Evolutionary conservation across 2,329 filamentous ascomycete genomes (phyloP), one percentile per base, ranked within the genome.

Genomic region (Amesomyces nigricolor): DNA sequence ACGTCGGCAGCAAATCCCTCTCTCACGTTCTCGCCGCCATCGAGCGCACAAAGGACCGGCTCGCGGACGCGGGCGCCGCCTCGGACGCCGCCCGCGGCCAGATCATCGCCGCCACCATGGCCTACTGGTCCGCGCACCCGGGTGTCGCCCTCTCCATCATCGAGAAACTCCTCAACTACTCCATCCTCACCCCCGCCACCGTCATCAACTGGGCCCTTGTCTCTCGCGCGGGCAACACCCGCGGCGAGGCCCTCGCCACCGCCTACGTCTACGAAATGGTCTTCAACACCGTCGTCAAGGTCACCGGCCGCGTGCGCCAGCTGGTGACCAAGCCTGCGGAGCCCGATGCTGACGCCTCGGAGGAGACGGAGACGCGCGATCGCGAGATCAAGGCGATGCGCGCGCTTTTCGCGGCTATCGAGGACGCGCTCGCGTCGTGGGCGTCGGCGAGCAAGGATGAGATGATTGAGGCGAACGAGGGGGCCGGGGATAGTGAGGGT

Each of bases 131-230:
- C 46, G 86, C 92, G 32, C 92, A 99, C 65, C 91, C 92, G 0
- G 94, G 94, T 57, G 86, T 95, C 43, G 94, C 91, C 3, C 83
- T 97, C 63, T 89, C 88, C 64, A 95, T 99, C 64, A 81, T 97
- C 56, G 92, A 97, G 76, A 97, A 97, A 72, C 81, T 99, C 5
- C 85, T 99, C 64, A 99, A 97, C 74, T 99, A 96, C 74, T 91
- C 89, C 13, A 96, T 99, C 64, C 79, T 99, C 37, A 91, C 87
- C 8, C 94, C 94, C 0, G 77, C 85, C 55, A 86, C 86, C 14
- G 91, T 99, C 29, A 81, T 96, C 47, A 86, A 95, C 66, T 99
- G 94, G 94, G 89, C 89, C 0, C 78, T 99, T 11, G 78, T 83
- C 47, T 69, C 71, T 16, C 72, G 89, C 59, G 77, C 71, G 43